Evolutionary conservation across 1,284 basidiomycete species (phyloP), one percentile per base, ranked within the genome.

Genomic region (Sanghuangporus weigelae): DNA sequence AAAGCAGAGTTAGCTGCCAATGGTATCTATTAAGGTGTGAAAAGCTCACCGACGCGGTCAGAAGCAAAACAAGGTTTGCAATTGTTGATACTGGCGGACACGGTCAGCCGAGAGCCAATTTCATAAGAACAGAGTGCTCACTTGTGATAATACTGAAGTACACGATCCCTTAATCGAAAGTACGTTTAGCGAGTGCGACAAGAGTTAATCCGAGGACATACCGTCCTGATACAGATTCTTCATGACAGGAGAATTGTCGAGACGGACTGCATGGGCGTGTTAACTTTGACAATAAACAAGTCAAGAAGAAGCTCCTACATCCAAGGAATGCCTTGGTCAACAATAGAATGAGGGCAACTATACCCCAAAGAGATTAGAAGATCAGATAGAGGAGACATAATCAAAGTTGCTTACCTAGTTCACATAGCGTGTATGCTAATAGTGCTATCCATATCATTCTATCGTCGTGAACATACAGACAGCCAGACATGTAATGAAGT

Each of bases 61-160:
- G 14, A 36, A 54, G 26, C 53, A 54, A 38, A 8, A 38, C 53
- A 36, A 54, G 53, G 16, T 54, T 54, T 36, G 53, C 53, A 38
- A 54, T 19, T 36, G 53, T 12, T 54, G 53, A 54, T 38, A 54
- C 53, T 54, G 31, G 12, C 1, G 8, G 26, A 38, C 7, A 11
- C 19, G 26, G 35, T 54, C 16, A 54, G 53, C n/a, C 16, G 16
- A 31, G 53, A 19, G 11, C 8, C 5, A 7, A 7, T 7, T 7
- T 11, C 16, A 19, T 3, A 38, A 4, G 16, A 7, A 14, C 10
- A 46, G 7, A 19, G 0, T 11, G 38, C 53, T 54, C 36, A 38
- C 53, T n/a, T 54, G 53, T 54, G 53, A 54, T 54, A 54, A 54
- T 54, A 54, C 53, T 54, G 53, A 54, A 54, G 53, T 54, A 54